phyloP scores from a whole-genome alignment of 495 filamentous ascomycete genomes.

The Trichoderma virens region DNA sequence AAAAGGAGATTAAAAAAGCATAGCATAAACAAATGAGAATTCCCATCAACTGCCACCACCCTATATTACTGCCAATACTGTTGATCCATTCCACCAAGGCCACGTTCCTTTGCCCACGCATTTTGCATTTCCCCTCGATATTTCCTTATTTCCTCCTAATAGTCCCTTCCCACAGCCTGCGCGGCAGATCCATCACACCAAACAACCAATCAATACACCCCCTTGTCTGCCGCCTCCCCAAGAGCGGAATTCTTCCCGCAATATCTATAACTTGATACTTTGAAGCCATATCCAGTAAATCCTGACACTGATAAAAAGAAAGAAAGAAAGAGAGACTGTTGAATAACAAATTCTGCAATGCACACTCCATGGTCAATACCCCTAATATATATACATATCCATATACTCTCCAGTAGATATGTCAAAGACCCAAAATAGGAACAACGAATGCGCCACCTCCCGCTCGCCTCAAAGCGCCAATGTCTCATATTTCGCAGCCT shows the following conservation, averaged over 20 bases:
- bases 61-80: background rate
- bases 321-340: no score
- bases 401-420: no score
- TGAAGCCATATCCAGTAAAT: background rate
- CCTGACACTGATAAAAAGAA: background rate
- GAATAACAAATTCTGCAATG: no score
- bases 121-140: background rate
- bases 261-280: background rate
- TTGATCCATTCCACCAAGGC: no score
- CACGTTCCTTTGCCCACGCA: background rate
- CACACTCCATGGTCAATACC: background rate
- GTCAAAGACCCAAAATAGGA: no score
- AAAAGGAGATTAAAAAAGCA: slow-evolving; percentile 37
- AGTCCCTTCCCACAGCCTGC: background rate
- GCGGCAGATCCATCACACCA: background rate
- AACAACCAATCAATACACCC: background rate
- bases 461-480: background rate
- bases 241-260: background rate
- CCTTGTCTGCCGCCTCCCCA: background rate
- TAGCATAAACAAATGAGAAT: background rate
- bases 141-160: background rate
- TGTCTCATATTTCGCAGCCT: background rate
- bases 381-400: background rate
- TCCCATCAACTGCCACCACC: no score
- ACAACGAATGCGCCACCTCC: background rate